Evolutionary conservation across 345 rosid genomes (phyloP).

Genomic region (Hibiscus syriacus): DNA sequence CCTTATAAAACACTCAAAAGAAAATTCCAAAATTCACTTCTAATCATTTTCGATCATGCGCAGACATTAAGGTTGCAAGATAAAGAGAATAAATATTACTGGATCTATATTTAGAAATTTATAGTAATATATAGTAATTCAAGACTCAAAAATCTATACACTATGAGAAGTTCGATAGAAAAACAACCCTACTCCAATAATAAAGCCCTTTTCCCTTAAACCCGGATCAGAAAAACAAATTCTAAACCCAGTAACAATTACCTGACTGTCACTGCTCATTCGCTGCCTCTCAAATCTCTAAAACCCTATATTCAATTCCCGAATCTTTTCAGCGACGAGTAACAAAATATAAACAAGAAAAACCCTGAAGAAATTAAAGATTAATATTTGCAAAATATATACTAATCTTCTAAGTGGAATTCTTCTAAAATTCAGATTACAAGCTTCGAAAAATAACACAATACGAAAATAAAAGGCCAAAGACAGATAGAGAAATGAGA

Average conservation of each 20-base stretch:
- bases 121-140: background rate
- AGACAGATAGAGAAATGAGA: background rate
- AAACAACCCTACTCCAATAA: constrained; percentile 1
- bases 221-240: background rate
- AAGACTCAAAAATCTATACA: background rate
- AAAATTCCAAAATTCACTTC: background rate
- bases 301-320: background rate
- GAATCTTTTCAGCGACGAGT: background rate
- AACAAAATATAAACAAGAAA: background rate
- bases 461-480: background rate
- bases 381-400: background rate
- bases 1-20: background rate
- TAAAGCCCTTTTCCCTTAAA: background rate
- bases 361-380: background rate
- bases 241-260: background rate
- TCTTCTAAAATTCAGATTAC: background rate
- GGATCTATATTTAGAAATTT: background rate
- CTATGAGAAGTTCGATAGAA: background rate
- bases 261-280: background rate
- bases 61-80: background rate
- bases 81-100: background rate
- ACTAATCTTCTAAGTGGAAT: background rate
- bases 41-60: background rate
- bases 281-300: background rate
- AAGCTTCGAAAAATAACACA: background rate